A percentile compares a stretch with the other conserved stretches of the same genome.
phyloP scores from a whole-genome alignment of 306 rosid genomes.

The Hylodesmum podocarpum region DNA sequence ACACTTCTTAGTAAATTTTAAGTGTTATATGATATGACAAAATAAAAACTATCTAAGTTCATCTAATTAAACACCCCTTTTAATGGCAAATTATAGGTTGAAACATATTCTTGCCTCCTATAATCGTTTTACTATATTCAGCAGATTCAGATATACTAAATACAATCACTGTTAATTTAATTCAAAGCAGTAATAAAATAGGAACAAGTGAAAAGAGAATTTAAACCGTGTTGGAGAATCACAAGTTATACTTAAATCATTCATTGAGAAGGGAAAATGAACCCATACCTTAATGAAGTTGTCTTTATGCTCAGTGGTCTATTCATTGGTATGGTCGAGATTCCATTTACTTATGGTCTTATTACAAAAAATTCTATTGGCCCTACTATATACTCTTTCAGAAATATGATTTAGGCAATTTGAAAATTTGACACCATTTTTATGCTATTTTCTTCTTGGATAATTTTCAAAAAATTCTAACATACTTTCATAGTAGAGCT shows the following conservation, averaged over 20 bases:
- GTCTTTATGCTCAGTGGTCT: constrained; percentile 37
- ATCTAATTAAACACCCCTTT: not conserved
- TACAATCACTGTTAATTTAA: constrained; percentile 1
- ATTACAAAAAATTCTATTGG: constrained; percentile 50
- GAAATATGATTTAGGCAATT: not conserved
- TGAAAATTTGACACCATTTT: not conserved
- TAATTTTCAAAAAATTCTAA: not conserved
- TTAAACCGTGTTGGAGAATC: constrained; percentile 1
- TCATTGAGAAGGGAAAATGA: not conserved
- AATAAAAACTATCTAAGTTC: not conserved
- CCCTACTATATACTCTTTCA: constrained; percentile 28
- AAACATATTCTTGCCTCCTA: not conserved
- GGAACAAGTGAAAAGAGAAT: constrained; percentile 3
- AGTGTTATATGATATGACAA: not conserved
- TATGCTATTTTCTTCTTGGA: not conserved
- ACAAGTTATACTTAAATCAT: not conserved
- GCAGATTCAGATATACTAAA: not conserved
- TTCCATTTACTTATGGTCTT: constrained; percentile 39
- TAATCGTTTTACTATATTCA: constrained; percentile 11
- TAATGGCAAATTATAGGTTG: not conserved
- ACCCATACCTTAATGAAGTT: constrained; percentile 24
- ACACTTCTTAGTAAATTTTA: not conserved
- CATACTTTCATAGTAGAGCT: not conserved
- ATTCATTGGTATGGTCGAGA: constrained; percentile 46
- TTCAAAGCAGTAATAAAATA: not conserved